Evolutionary conservation across 805 yeast genomes (phyloP), one percentile per base, ranked within the genome.

Genomic region (Tetrapisispora namnaoensis): DNA sequence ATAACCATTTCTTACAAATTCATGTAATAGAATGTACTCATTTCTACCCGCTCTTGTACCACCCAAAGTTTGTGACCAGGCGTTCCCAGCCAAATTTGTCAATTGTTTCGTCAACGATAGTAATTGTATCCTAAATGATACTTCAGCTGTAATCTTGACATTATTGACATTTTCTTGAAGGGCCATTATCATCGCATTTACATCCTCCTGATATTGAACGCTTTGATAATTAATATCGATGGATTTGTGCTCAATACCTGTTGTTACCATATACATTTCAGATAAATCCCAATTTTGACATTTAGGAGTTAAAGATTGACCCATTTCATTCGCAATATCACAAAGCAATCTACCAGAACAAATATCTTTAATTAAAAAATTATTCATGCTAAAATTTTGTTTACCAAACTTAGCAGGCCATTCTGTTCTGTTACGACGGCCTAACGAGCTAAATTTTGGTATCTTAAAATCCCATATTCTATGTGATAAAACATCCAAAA

Each of bases 1-100:
- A 60, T 74, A 91, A 11, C 83, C 83, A 58, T 82, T 79, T 59
- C 82, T 78, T 10, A 82, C 75, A 66, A 93, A 93, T 68, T 93
- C 98, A 65, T 93, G 99, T 48, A 93, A 70, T 66, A 93, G 72
- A 75, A 93, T 86, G 63, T 71, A 93, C 66, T 93, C 98, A 68
- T 91, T 91, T 70, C 99, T 78, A 58, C 95, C 97, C 10, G 96
- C 95, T 59, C 99, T 77, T 0, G 97, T 88, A 67, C 99, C 99
- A 46, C 88, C 82, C 45, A 93, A 72, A 0, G 99, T 93, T 53
- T 87, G 89, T 1, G 95, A 78, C 99, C 99, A 93, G 0, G 96
- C 91, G 65, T 93, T 93, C 58, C 99, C 99, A 1, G 98, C 97
- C 52, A 93, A 73, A 55, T 83, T 85, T 1, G 99, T 93, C 59